Base-by-base conservation (phyloP, 192 early-diverging fungal genomes). In the Backusella tarrabulga region DNA sequence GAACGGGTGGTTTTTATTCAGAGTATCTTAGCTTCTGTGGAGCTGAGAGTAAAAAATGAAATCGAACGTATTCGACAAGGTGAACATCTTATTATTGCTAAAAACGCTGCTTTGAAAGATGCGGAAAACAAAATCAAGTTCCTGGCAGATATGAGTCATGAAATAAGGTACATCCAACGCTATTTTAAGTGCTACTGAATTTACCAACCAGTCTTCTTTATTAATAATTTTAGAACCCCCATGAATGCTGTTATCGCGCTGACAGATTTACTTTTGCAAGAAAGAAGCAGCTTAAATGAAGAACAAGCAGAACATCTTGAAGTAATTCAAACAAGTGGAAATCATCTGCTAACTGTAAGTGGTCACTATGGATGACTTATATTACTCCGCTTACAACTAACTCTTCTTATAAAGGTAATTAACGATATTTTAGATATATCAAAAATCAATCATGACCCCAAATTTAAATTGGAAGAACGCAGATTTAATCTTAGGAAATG, bases 341-440 rank as follows among this genome's bases (percentile, higher is more conserved):
- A 88, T 63, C 87, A 88, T 74, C 72, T 88, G n/a, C 76, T 88
- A 67, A 88, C 87, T 14, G 87, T 88, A 83, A 73, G 76, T 21
- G 40, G 34, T n/a, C 38, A 63, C 8, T 71, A 4, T 74, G 12
- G 54, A 17, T 34, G 44, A 73, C 21, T 75, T 42, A 44, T 34
- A 40, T 8, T 63, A 19, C 34, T 67, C 41, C 14, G 17, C 63
- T 35, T 7, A n/a, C 32, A 23, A 35, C 32, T 71, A 52, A n/a
- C 14, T 21, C 19, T 63, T 77, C 35, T 29, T 44, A 32, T 46
- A 40, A 34, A 88, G 87, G 85, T 88, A 35, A 86, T 88, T 63
- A 88, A 88, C 50, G 87, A 88, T 50, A 86, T 88, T 70, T 71
- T 88, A 63, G 87, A 88, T 54, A 88, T 88, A 60, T 86, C 87